Evolutionary conservation across 176 grass and related monocot genomes (phyloP).

Genomic region (Musa beccarii): DNA sequence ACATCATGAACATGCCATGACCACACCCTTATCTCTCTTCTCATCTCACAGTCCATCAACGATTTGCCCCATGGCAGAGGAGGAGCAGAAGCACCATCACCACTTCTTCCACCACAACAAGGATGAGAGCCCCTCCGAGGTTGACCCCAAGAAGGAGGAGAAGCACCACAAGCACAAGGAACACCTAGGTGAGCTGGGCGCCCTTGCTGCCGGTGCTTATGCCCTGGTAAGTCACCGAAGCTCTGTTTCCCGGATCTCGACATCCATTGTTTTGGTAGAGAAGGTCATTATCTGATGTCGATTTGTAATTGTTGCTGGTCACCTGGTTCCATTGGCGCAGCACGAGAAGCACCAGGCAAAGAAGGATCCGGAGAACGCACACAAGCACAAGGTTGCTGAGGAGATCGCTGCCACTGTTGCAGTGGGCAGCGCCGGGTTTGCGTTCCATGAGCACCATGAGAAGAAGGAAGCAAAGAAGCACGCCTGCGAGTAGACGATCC

Average conservation of each 20-base stretch:
- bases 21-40: too few species aligned
- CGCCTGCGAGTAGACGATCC: constrained; percentile 9
- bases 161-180: constrained; percentile 75
- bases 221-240: constrained; percentile 28
- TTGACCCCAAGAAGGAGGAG: constrained; percentile 22
- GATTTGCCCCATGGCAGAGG: not conserved
- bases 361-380: constrained; percentile 53
- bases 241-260: too few species aligned
- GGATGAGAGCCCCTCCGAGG: constrained; percentile 20
- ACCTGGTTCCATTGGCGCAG: constrained; percentile 9
- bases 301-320: not conserved
- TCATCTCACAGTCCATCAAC: too few species aligned
- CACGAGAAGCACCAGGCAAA: constrained; percentile 76
- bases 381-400: constrained; percentile 47
- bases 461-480: constrained; percentile 52
- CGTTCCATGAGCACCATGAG: constrained; percentile 63
- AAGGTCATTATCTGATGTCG: not conserved
- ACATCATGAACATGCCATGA: too few species aligned
- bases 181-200: constrained; percentile 38
- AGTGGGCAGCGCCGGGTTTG: constrained; percentile 46
- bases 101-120: constrained; percentile 54
- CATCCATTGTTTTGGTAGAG: not conserved
- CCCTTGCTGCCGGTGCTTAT: constrained; percentile 50
- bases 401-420: constrained; percentile 47
- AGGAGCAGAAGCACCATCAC: constrained; percentile 63